Base-by-base conservation (phyloP, 805 yeast genomes). In the Hemisphaericaspora nanyangensis region DNA sequence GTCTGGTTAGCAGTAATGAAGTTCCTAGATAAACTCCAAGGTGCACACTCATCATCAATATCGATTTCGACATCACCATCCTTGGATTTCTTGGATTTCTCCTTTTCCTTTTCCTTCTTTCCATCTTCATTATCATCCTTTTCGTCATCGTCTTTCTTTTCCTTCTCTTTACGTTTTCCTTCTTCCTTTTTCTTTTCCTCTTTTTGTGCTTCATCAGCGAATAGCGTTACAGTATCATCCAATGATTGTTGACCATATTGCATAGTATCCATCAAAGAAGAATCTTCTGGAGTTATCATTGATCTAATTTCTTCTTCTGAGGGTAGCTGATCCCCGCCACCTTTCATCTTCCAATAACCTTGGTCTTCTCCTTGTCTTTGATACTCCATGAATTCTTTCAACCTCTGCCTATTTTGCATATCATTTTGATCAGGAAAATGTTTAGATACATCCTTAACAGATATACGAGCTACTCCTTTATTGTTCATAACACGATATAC, bases 371-470 rank as follows among this genome's bases (percentile, higher is more conserved):
- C 98, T 28, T 83, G 80, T 51, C 97, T 73, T 63, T 91, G 97
- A 53, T 86, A 93, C 53, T 90, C 97, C 99, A 93, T 93, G 52
- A 93, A 93, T 63, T 93, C 99, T 60, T 93, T 93, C 40, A 93
- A 72, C 45, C 96, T 74, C 63, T 91, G 98, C 51, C 99, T 76
- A 56, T 88, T 91, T 59, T 93, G 99, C 87, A 91, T 90, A 55
- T 93, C 98, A 54, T 85, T 90, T 60, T 90, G 97, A 50, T 89
- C 98, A 0, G 99, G 98, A 56, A 93, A 93, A 66, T 91, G 97
- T 36, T 77, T 76, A 0, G 95, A 80, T 17, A 93, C 86, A 48
- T 93, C 98, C 47, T 82, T 82, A 8, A 93, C 95, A 6, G 86
- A 72, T 30, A 93, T 70, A 27, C 98, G 71, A 29, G 84, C 80